Base-by-base conservation (phyloP, 179 eudicot species). In the Silene noctiflora region DNA sequence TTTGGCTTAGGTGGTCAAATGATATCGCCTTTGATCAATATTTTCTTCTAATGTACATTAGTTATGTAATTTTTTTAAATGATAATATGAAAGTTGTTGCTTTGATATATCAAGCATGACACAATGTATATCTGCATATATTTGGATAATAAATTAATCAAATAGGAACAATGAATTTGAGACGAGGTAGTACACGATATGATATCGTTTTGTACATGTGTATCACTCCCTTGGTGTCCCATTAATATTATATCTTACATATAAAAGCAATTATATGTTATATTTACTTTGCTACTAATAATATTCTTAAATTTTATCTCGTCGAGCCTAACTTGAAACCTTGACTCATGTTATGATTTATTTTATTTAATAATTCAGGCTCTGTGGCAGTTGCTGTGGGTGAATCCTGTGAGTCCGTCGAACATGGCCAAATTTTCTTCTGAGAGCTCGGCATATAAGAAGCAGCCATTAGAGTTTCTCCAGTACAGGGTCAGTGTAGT, bases 301-400 rank as follows among this genome's bases (percentile, higher is more conserved):
- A 44, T 71, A 24, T 53, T 11, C 12, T 56, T 55, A 17, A 71
- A 24, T 25, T 51, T 13, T 6, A 70, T 48, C n/a, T 51, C 11
- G 19, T 13, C 20, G 60, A 21, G 60, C 7, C 60, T 56, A 11
- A 21, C 42, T 53, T 42, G 72, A 39, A 24, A 19, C 42, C 19
- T 46, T 31, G 29, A 22, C 51, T 51, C 53, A 67, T 63, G 13
- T 72, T 62, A 56, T 66, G 55, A 14, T 31, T 31, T 19, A 20
- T 65, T 46, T 68, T 1, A 39, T 74, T 64, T 81, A 70, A 48
- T 77, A 75, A 19, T 73, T 33, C 82, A 95, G 99, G 98, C 98
- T 55, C 80, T 95, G 76, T 95, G 99, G 99, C 98, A 95, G 87
- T 83, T 95, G 21, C 85, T 95, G 35, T 95, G 99, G 99, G 84